Evolutionary conservation across 768 basidiomycete species (phyloP), one percentile per base, ranked within the genome.

Genomic region (Mycena epipterygia): DNA sequence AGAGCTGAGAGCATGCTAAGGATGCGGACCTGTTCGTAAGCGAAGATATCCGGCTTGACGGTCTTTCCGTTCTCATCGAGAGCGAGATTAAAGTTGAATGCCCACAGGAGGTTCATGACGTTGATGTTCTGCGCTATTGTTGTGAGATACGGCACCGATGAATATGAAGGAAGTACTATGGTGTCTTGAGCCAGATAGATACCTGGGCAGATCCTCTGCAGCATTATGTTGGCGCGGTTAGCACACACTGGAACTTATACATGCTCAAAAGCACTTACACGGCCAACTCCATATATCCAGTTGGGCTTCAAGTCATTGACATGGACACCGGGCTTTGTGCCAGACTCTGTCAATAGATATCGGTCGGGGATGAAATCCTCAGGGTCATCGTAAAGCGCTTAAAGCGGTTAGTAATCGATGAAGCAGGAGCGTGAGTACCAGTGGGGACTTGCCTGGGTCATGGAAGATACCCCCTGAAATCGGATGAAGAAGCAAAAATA

Each of bases 21-120:
- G 21, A 30, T n/a, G n/a, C 29, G 55, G 2, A 78, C 76, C 62
- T 74, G 73, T 13, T 62, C n/a, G 51, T 70, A 74, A 5, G 41
- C 62, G 12, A 58, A 71, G 2, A 71, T 61, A 60, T 77, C 75
- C 30, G 65, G 7, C 9, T 48, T 19, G 27, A 77, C 61, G 21
- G 64, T 13, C 3, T 63, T 62, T 5, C 70, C 70, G 0, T 27
- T 39, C 30, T 37, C 46, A 49, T 72, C 65, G 21, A 56, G 56
- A 0, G 46, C 67, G 0, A 72, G 11, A 3, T 37, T 70, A 64
- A 79, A 81, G 30, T 77, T 67, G 73, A 81, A 81, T 7, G 77
- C 77, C 80, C 80, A 81, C 7, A 81, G 27, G 5, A 81, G 75
- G 52, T 75, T 77, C 75, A 78, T 78, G 8, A 64, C 70, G 53